Evolutionary conservation across 306 rosid genomes (phyloP).

Genomic region (Castanospermum australe): DNA sequence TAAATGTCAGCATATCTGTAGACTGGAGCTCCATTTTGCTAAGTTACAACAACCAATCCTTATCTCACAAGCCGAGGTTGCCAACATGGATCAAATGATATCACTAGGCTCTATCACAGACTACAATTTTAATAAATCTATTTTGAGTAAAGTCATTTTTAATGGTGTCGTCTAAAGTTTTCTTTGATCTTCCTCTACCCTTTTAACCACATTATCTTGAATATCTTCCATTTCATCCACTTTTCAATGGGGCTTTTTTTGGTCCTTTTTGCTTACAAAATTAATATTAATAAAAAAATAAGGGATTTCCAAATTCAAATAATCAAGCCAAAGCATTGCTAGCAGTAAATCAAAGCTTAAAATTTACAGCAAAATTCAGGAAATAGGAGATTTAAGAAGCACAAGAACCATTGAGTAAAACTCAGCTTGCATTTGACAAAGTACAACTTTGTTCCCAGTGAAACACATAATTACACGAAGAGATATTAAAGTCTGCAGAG

Average conservation of each 20-base stretch:
- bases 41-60: too few species aligned
- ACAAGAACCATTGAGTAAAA: not conserved
- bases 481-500: not conserved
- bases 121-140: too few species aligned
- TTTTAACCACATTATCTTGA: too few species aligned
- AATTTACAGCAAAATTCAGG: not conserved
- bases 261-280: not conserved
- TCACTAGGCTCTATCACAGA: too few species aligned
- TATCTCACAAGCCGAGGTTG: too few species aligned
- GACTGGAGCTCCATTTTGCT: not conserved
- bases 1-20: not conserved
- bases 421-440: not conserved
- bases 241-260: too few species aligned
- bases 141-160: too few species aligned
- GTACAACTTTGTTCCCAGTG: not conserved
- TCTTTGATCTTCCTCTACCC: too few species aligned
- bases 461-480: not conserved
- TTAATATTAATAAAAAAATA: not conserved
- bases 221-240: too few species aligned
- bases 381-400: not conserved
- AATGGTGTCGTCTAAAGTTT: too few species aligned
- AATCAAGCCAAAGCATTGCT: not conserved
- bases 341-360: not conserved
- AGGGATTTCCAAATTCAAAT: not conserved
- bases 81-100: too few species aligned